A percentile compares a stretch with the other conserved stretches of the same genome.
phyloP scores from a whole-genome alignment of 1,284 basidiomycete genomes.

The Malassezia globosa region DNA sequence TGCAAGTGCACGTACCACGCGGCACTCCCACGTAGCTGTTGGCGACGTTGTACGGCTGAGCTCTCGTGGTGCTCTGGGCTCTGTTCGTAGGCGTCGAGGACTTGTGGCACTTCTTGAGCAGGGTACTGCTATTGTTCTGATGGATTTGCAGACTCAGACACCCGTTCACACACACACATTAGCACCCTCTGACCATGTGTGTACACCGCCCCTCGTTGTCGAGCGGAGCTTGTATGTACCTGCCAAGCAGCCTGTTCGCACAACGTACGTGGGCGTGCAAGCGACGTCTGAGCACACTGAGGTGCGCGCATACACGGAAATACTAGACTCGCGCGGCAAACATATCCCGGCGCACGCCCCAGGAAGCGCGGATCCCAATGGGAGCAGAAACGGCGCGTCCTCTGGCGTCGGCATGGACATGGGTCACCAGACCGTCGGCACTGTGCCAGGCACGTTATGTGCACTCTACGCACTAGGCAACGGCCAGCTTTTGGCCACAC shows the following conservation, averaged over 20 bases:
- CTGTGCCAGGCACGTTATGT: constrained; percentile 2
- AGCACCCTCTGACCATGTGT: constrained; percentile 11
- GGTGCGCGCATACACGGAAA: constrained; percentile 5
- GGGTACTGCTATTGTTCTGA: constrained; percentile 11
- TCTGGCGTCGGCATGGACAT: background rate
- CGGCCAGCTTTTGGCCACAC: constrained; percentile 4
- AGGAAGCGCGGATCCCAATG: background rate
- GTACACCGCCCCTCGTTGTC: constrained; percentile 16
- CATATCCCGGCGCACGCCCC: background rate
- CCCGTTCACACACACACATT: constrained; percentile 17
- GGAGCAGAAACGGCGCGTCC: background rate
- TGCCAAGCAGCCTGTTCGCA: background rate
- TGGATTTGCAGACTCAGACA: constrained; percentile 16
- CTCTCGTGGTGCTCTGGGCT: background rate
- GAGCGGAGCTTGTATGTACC: constrained; percentile 5
- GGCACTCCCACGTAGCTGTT: constrained; percentile 10
- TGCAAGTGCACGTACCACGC: background rate
- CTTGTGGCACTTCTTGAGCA: constrained; percentile 15
- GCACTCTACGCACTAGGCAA: constrained; percentile 1
- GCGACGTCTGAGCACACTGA: background rate
- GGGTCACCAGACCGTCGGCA: background rate
- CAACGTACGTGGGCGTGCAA: constrained; percentile 10
- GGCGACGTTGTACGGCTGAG: constrained; percentile 17
- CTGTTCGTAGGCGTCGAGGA: constrained; percentile 10
- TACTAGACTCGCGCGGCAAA: constrained; percentile 7